These are phyloP conservation scores for Metarhizium sp. DNA, from an alignment of 2,329 filamentous ascomycete genomes.

Conservation along the genomic window DNA sequence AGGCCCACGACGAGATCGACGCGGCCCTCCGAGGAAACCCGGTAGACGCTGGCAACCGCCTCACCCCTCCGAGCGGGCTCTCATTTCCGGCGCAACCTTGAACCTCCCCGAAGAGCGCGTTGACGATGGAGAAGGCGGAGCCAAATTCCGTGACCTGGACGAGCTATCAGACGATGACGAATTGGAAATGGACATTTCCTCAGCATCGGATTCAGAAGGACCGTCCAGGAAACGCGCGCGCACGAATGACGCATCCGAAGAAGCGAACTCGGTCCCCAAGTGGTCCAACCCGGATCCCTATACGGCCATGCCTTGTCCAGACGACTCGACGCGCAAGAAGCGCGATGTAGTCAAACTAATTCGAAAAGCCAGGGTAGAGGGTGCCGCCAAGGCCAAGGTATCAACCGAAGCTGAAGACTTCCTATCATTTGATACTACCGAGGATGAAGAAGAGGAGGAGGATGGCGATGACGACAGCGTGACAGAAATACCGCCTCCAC, in stretches of 20 bases:
- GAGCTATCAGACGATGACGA: conserved; percentile 55
- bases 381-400: conserved; percentile 35
- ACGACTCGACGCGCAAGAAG: conserved; percentile 64
- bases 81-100: conserved; percentile 35
- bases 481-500: conserved; percentile 9
- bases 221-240: conserved; percentile 28
- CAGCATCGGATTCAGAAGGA: conserved; percentile 23
- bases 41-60: conserved; percentile 25
- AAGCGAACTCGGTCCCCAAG: conserved; percentile 50
- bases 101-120: conserved; percentile 36
- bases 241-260: conserved; percentile 18
- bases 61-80: conserved; percentile 37
- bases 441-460: conserved; percentile 36
- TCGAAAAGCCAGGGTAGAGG: conserved; percentile 69
- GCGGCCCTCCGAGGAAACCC: conserved; percentile 17
- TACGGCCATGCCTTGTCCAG: conserved; percentile 72
- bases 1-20: conserved; percentile 14
- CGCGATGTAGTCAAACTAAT: conserved; percentile 86
- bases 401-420: conserved; percentile 67
- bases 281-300: conserved; percentile 98
- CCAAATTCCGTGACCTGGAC: conserved; percentile 45
- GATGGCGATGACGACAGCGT: conserved; percentile 10
- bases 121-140: conserved; percentile 32
- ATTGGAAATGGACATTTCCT: conserved; percentile 54
- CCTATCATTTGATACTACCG: conserved; percentile 71